Percentiles rank a stretch among this genome's conserved stretches.
These are phyloP conservation scores for Hygrocybe punicea DNA, from an alignment of 768 basidiomycete genomes.

Conservation along the genomic window DNA sequence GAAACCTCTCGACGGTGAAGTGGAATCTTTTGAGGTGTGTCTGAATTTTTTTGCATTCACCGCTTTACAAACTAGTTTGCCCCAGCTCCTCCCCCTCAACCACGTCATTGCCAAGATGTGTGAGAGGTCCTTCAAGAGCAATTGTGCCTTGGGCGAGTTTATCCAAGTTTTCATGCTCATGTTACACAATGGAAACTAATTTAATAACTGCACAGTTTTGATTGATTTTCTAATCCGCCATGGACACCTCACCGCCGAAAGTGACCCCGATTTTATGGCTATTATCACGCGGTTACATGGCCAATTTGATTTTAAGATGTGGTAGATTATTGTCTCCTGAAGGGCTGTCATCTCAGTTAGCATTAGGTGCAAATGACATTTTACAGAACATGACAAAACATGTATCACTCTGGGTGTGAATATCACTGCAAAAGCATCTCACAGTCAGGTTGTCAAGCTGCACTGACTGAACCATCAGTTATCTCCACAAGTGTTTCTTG, in stretches of 20 bases:
- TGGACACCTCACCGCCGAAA: slow-evolving; percentile 82
- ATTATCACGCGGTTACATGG: slow-evolving; percentile 74
- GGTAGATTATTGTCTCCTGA: too few relatives aligned
- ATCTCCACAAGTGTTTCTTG: too few relatives aligned
- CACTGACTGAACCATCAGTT: too few relatives aligned
- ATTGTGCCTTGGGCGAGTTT: slow-evolving; percentile 76
- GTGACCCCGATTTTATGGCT: slow-evolving; percentile 78
- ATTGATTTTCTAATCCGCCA: slow-evolving; percentile 87
- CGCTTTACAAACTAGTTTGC: background rate
- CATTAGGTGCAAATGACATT: too few relatives aligned
- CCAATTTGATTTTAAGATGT: slow-evolving; percentile 59
- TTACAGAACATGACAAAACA: too few relatives aligned
- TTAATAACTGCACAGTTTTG: slow-evolving; percentile 50
- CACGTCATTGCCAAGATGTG: slow-evolving; percentile 64
- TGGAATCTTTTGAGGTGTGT: slow-evolving; percentile 73
- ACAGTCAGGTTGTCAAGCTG: too few relatives aligned
- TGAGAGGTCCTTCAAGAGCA: slow-evolving; percentile 80
- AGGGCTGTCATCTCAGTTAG: too few relatives aligned
- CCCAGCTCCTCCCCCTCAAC: slow-evolving; percentile 62
- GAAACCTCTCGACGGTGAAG: slow-evolving; percentile 85
- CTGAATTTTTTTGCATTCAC: background rate
- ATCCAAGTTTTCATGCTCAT: background rate
- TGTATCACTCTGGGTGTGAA: too few relatives aligned
- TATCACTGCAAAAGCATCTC: too few relatives aligned
- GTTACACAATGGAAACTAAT: background rate